phyloP scores from a whole-genome alignment of 352 stramenopile species.

The Lagenidium giganteum region DNA sequence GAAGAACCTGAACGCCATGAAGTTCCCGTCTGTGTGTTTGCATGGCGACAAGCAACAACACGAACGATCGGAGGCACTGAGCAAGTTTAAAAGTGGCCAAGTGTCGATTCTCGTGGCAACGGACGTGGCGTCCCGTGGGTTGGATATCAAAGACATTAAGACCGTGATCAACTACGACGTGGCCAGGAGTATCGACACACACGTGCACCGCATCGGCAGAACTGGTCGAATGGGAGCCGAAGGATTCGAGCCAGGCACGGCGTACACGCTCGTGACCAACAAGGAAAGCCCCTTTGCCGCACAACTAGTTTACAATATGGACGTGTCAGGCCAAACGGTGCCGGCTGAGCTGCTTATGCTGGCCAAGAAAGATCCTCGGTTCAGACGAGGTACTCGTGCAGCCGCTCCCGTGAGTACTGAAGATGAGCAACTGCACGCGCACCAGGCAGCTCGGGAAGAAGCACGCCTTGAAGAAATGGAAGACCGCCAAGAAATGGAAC shows the following conservation, averaged over 20 bases:
- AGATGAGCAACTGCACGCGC: neutral
- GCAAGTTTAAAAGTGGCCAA: conserved; percentile 49
- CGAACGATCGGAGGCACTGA: conserved; percentile 49
- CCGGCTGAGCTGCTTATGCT: conserved; percentile 41
- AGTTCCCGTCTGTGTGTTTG: conserved; percentile 30
- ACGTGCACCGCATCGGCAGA: conserved; percentile 84
- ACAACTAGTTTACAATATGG: conserved; percentile 75
- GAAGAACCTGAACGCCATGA: conserved; percentile 38
- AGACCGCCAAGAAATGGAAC: conserved; percentile 38
- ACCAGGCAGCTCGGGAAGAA: conserved; percentile 12
- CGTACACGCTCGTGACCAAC: conserved; percentile 64
- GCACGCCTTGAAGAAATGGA: no score
- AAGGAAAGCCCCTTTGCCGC: conserved; percentile 61
- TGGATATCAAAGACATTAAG: conserved; percentile 84
- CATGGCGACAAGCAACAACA: conserved; percentile 73
- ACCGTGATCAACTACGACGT: conserved; percentile 86
- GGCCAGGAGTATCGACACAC: conserved; percentile 83
- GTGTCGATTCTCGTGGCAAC: conserved; percentile 72
- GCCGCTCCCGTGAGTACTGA: no score
- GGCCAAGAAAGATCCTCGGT: conserved; percentile 32
- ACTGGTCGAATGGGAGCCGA: conserved; percentile 75
- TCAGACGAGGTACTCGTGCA: conserved; percentile 23
- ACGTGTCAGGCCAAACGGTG: conserved; percentile 47
- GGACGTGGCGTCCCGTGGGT: conserved; percentile 71
- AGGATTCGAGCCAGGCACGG: conserved; percentile 62